A percentile compares a stretch with the other conserved stretches of the same genome.
phyloP scores from a whole-genome alignment of 495 filamentous ascomycete species.

The Hypomontagnella monticulosa region DNA sequence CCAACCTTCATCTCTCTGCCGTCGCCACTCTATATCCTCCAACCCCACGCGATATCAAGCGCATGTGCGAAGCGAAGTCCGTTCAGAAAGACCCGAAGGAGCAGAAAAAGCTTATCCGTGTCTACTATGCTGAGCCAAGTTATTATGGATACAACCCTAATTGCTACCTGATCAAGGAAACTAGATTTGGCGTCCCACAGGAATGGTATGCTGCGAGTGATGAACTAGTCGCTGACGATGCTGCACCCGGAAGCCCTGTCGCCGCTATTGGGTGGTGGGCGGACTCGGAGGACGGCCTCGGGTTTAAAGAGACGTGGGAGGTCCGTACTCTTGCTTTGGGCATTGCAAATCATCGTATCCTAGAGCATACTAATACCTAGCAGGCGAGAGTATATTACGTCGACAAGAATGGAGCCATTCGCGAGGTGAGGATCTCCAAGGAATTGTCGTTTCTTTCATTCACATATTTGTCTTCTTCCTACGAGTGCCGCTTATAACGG shows the following conservation, averaged over 20 bases:
- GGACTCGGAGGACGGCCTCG: background rate
- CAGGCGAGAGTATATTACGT: slow-evolving; percentile 15
- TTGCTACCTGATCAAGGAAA: slow-evolving; percentile 14
- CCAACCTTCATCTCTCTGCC: slow-evolving; percentile 11
- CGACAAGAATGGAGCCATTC: slow-evolving; percentile 1
- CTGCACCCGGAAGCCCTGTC: slow-evolving; percentile 4
- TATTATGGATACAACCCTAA: background rate
- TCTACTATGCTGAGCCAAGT: slow-evolving; percentile 15
- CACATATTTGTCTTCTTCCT: no score
- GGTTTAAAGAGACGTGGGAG: slow-evolving; percentile 7
- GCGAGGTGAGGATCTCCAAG: slow-evolving; percentile 1
- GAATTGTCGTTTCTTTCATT: no score
- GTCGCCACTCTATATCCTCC: slow-evolving; percentile 8
- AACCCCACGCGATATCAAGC: background rate
- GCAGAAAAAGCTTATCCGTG: slow-evolving; percentile 11
- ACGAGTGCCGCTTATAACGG: no score
- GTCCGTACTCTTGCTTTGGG: background rate
- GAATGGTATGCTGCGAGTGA: slow-evolving; percentile 14
- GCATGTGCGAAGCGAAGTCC: background rate
- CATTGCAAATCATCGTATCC: background rate
- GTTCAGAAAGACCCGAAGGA: background rate
- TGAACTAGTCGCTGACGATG: slow-evolving; percentile 12
- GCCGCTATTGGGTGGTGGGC: slow-evolving; percentile 14
- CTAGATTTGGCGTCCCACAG: background rate
- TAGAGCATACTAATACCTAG: background rate